phyloP scores from a whole-genome alignment of 192 early-diverging fungal species.

The Podila epicladia region DNA sequence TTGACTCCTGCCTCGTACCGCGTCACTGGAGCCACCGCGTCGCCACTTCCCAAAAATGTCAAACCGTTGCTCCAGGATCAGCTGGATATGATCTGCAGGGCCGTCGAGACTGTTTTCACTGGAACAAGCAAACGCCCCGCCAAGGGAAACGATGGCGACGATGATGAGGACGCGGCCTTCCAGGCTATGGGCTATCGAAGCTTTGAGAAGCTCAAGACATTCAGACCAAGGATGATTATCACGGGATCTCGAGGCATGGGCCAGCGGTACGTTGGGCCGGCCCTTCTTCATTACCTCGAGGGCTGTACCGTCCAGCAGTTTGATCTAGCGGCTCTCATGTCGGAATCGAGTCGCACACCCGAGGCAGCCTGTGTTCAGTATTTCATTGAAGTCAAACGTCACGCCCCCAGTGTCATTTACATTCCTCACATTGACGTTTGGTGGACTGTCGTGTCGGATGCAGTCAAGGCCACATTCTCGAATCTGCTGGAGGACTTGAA shows the following conservation, averaged over 20 bases:
- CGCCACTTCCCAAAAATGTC: conserved; percentile 54
- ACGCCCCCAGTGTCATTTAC: conserved; percentile 66
- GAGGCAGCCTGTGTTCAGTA: conserved; percentile 63
- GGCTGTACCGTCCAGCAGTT: conserved; percentile 66
- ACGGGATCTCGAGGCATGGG: conserved; percentile 68
- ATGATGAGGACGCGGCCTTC: conserved; percentile 35
- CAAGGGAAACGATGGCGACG: neutral
- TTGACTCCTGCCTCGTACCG: conserved; percentile 58
- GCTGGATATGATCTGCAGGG: conserved; percentile 17
- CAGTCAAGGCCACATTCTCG: conserved; percentile 55
- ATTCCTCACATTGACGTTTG: conserved; percentile 64
- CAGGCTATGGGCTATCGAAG: conserved; percentile 48
- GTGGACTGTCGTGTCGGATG: conserved; percentile 58
- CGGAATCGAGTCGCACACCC: conserved; percentile 54
- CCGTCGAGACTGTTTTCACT: conserved; percentile 27
- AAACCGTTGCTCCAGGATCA: conserved; percentile 46
- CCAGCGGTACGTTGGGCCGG: conserved; percentile 62
- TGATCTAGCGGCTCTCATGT: conserved; percentile 59
- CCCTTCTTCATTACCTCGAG: conserved; percentile 65
- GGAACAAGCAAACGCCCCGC: conserved; percentile 4
- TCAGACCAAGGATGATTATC: conserved; percentile 70
- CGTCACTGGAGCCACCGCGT: conserved; percentile 50
- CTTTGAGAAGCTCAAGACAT: conserved; percentile 48
- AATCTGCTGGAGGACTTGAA: conserved; percentile 60
- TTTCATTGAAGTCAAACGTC: conserved; percentile 69